Evolutionary conservation across 306 rosid genomes (phyloP), one percentile per base, ranked within the genome.

Genomic region (Cicer cuneatum): DNA sequence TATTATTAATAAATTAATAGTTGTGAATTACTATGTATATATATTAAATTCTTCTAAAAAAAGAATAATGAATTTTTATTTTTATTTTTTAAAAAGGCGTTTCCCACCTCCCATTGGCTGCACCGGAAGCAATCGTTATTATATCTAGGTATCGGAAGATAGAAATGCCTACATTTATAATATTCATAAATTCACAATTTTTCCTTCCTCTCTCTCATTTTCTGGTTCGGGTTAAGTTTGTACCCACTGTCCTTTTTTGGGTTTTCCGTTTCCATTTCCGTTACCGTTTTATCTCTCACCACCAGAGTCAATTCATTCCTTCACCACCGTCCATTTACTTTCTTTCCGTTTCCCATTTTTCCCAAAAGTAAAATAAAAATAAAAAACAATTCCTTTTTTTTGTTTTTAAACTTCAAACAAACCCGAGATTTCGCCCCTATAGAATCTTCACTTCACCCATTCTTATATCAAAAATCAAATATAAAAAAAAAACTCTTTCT

Each of bases 351-450:
- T 63, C 49, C 11, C n/a, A 7, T 16, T 16, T 62, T 40, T 45
- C 70, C 35, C 10, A 7, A 64, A 78, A 66, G 46, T 54, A 46
- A 53, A 73, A 48, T 38, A 8, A 8, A 35, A 57, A 58, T 74
- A 6, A 29, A 21, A 21, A 56, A 21, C 58, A 15, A 52, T 18
- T 53, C 1, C 0, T 51, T 10, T 5, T 10, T 29, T 35, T 60
- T 37, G 41, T 47, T 66, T 72, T 16, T 7, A 57, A 72, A 59
- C 64, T 21, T 71, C 10, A 29, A 29, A 1, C 42, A 78, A 73
- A 52, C 72, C 76, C 33, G 49, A 66, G 51, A 81, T 83, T 83
- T 74, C 79, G 68, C 73, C 75, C 74, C 69, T 21, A 24, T 24
- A 21, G 70, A 76, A 56, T 78, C 80, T 59, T 73, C 49, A 66